These are phyloP conservation scores for Colletotrichum agaves DNA, from an alignment of 2,329 filamentous ascomycete genomes.

Conservation along the genomic window DNA sequence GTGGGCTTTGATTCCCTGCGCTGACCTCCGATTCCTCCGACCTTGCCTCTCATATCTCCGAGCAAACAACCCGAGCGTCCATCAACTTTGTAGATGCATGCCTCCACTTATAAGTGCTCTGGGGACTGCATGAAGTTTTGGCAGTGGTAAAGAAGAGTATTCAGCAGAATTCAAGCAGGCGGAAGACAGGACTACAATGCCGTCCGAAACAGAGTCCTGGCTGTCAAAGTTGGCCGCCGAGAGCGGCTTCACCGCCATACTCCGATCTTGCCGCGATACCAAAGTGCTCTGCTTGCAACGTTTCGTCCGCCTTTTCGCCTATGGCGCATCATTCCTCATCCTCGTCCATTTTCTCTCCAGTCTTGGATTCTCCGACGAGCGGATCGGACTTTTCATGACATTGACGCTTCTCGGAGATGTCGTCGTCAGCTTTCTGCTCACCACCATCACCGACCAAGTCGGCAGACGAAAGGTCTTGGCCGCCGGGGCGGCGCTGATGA, in stretches of 20 bases:
- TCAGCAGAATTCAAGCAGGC: background rate
- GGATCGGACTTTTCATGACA: conserved; percentile 73
- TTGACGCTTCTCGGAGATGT: conserved; percentile 70
- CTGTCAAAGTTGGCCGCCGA: conserved; percentile 45
- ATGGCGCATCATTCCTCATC: conserved; percentile 67
- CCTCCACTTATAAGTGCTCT: conserved; percentile 16
- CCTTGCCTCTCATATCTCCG: conserved; percentile 27
- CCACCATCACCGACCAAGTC: conserved; percentile 66
- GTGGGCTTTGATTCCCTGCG: conserved; percentile 1
- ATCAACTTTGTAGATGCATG: background rate
- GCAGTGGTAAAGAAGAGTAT: background rate
- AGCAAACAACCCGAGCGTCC: conserved; percentile 1
- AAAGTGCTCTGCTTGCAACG: conserved; percentile 69
- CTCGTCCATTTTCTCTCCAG: conserved; percentile 65
- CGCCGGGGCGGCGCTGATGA: conserved; percentile 66
- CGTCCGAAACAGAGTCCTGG: conserved; percentile 13
- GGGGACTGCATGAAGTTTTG: background rate
- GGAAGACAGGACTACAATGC: conserved; percentile 12
- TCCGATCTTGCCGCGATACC: conserved; percentile 57
- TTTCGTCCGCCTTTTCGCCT: conserved; percentile 71
- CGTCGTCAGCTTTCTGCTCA: conserved; percentile 67
- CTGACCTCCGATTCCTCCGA: conserved; percentile 18
- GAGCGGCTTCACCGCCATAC: conserved; percentile 57
- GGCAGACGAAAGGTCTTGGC: conserved; percentile 66
- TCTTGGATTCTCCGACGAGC: conserved; percentile 60